A percentile compares a stretch with the other conserved stretches of the same genome.
Conservation (phyloP, 2,329 filamentous ascomycete genomes). For the Cryoendolithus antarcticus region DNA sequence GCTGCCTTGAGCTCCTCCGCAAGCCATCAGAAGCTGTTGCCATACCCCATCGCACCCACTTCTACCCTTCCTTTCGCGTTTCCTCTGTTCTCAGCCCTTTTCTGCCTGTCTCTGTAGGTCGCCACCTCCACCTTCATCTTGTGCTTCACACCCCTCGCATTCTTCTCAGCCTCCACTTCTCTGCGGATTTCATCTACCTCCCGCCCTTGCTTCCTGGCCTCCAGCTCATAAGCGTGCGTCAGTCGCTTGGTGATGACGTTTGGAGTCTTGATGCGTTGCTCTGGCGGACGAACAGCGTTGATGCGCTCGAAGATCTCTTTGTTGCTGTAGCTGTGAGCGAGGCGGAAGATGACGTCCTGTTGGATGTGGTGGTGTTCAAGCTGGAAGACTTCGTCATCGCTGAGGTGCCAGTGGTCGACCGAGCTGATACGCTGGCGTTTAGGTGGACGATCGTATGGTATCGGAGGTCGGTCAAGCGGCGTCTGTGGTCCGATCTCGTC, state of each 20-base stretch:
- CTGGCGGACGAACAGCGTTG: constrained; percentile 4
- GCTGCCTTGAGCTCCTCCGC: no score
- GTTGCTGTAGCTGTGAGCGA: constrained; percentile 8
- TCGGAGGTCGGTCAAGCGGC: not conserved
- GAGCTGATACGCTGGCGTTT: not conserved
- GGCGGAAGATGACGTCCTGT: constrained; percentile 5
- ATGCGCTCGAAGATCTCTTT: constrained; percentile 5
- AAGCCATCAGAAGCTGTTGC: no score
- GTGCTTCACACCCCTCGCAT: constrained; percentile 5
- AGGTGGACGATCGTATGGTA: not conserved
- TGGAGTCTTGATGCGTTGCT: not conserved
- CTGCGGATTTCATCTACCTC: constrained; percentile 1
- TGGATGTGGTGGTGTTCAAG: constrained; percentile 1
- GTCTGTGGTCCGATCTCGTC: not conserved
- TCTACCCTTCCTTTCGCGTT: no score
- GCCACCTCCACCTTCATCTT: not conserved
- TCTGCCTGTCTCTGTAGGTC: not conserved
- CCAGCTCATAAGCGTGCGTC: constrained; percentile 5
- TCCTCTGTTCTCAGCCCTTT: no score
- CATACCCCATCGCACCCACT: no score
- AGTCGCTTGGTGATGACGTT: constrained; percentile 8
- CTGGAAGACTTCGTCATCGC: constrained; percentile 5
- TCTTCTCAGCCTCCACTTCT: constrained; percentile 4
- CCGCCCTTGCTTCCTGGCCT: not conserved
- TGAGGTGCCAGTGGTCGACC: not conserved